A percentile compares a stretch with the other conserved stretches of the same genome.
phyloP scores from a whole-genome alignment of 345 rosid species.

The Erysimum cheiranthoides region DNA sequence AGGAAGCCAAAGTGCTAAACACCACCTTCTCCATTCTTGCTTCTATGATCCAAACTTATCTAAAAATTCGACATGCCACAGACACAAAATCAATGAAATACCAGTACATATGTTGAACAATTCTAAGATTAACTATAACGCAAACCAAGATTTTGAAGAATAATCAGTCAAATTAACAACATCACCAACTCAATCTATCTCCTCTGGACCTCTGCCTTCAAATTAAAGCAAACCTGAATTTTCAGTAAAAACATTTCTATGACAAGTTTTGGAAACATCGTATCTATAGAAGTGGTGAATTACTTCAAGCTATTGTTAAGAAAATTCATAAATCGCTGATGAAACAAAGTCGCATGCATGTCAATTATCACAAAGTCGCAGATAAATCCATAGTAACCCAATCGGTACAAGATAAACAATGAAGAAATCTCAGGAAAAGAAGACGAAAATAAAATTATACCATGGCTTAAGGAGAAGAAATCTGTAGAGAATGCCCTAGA shows the following conservation, averaged over 20 bases:
- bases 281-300: too few species aligned
- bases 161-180: too few species aligned
- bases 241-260: too few species aligned
- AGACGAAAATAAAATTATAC: background rate
- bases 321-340: too few species aligned
- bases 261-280: too few species aligned
- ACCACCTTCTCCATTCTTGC: background rate
- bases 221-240: too few species aligned
- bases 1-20: background rate
- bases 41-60: background rate
- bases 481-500: constrained; percentile 4
- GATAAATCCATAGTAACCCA: background rate
- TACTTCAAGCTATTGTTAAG: too few species aligned
- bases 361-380: too few species aligned
- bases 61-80: background rate
- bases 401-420: background rate
- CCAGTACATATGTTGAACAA: background rate
- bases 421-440: constrained; percentile 8
- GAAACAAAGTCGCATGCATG: too few species aligned
- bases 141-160: too few species aligned
- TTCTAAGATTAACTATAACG: too few species aligned
- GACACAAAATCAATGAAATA: background rate
- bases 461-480: constrained; percentile 30
- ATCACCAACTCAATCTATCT: too few species aligned
- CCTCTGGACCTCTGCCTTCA: constrained; percentile 4